Base-by-base conservation (phyloP, 495 filamentous ascomycete genomes). In the Aspergillus baeticus region DNA sequence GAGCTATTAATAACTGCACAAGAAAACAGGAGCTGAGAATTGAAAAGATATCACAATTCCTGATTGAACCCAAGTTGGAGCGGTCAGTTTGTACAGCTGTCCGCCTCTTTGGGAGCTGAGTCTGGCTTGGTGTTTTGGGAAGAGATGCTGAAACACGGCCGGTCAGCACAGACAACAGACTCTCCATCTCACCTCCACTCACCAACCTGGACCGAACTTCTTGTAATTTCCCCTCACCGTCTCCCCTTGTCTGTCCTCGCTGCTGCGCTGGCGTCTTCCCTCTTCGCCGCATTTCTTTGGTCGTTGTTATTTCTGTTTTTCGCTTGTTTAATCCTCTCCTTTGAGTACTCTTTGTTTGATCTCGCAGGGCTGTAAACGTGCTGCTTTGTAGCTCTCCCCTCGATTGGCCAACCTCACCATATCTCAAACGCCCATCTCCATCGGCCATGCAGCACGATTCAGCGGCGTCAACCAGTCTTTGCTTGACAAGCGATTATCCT, bases 401-500 rank as follows among this genome's bases (percentile, higher is more conserved):
- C 34, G 5, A 48, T 55, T 55, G 53, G 53, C 43, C 43, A 33
- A 55, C 43, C 53, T 55, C 34, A 42, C 23, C 53, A 35, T 48
- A 55, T 57, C 54, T 57, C 54, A 57, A 57, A 57, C 54, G 45
- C 46, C 46, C 36, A 36, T 47, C 36, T 41, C 49, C 51, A 31
- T 42, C 39, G 38, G 50, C 29, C 41, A 59, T 58, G 55, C 48
- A 39, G 15, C 21, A 33, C 39, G 37, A 48, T 8, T 38, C 23
- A 31, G 37, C 45, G 20, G 37, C 45, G 20, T 48, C 39, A 33
- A 39, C 56, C 56, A 46, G 26, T 59, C 34, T 10, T 33, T 45
- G 42, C 42, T 31, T 45, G 42, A 49, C 46, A 49, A 17, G 23
- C 17, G 23, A 29, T 21, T 49, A 29, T 43, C 35, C 38, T 57